Conservation (phyloP, 139 green algal species). For the Prasinococcaceae sp. region DNA sequence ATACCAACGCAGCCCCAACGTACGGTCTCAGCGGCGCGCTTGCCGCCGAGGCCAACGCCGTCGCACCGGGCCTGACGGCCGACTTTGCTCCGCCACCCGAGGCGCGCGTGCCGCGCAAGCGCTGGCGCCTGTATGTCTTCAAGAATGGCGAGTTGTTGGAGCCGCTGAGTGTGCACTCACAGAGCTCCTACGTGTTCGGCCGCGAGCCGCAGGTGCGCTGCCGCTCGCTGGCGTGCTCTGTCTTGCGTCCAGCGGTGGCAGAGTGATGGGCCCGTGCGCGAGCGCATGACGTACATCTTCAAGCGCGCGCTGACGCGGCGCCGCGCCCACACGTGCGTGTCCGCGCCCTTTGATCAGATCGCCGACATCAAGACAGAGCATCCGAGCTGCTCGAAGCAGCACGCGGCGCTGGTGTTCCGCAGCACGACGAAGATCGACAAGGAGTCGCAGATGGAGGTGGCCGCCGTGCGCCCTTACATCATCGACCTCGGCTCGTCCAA, state of each 20-base stretch:
- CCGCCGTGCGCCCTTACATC: too few species aligned
- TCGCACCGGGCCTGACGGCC: slow-evolving; percentile 42
- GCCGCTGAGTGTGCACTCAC: slow-evolving; percentile 46
- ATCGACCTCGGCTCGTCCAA: slow-evolving; percentile 89
- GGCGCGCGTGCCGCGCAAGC: slow-evolving; percentile 50
- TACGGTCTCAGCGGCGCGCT: slow-evolving; percentile 42
- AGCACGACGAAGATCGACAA: background rate
- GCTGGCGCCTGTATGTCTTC: slow-evolving; percentile 90
- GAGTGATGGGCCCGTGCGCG: too few species aligned
- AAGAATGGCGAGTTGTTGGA: slow-evolving; percentile 53
- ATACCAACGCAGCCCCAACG: background rate
- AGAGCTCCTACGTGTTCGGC: slow-evolving; percentile 77
- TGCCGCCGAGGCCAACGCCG: slow-evolving; percentile 68
- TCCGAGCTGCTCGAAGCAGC: slow-evolving; percentile 90
- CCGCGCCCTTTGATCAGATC: too few species aligned
- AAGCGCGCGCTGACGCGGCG: too few species aligned
- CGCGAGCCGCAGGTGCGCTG: slow-evolving; percentile 53
- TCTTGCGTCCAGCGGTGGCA: too few species aligned
- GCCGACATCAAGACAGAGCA: slow-evolving; percentile 87
- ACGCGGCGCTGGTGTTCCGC: slow-evolving; percentile 80
- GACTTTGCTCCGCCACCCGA: slow-evolving; percentile 56
- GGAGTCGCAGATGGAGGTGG: background rate
- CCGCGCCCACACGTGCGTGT: too few species aligned
- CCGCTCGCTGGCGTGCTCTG: too few species aligned
- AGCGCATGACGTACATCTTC: too few species aligned